These are phyloP conservation scores for Ceratobasidium theobromae DNA, from an alignment of 1,284 basidiomycete species.

Conservation along the genomic window DNA sequence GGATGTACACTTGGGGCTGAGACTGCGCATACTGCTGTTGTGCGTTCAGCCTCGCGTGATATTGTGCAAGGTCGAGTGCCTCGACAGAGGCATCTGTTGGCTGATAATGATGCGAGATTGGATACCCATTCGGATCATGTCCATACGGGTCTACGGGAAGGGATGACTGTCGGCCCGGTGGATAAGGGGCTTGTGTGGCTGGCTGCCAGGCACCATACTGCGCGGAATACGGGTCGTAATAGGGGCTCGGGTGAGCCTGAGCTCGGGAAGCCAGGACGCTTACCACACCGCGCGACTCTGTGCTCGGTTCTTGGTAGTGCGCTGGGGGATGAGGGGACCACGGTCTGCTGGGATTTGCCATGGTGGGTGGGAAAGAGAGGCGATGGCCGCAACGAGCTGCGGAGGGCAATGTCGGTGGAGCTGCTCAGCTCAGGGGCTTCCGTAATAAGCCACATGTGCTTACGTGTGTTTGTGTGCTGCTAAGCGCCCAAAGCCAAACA, in stretches of 20 bases:
- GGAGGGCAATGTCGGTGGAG: slow-evolving; percentile 27
- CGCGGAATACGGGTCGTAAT: slow-evolving; percentile 23
- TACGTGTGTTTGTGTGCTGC: background rate
- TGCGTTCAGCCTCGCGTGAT: slow-evolving; percentile 2
- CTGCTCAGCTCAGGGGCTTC: slow-evolving; percentile 27
- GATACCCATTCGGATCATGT: background rate
- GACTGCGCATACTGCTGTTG: slow-evolving; percentile 6
- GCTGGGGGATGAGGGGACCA: slow-evolving; percentile 27
- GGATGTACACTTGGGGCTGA: background rate
- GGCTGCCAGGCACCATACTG: slow-evolving; percentile 11
- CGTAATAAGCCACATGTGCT: background rate
- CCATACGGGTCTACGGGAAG: background rate
- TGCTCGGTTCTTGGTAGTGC: slow-evolving; percentile 23
- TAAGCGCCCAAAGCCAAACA: background rate
- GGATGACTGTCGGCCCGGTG: background rate
- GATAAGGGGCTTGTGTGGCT: background rate
- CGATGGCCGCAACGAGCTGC: slow-evolving; percentile 12
- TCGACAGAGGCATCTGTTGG: slow-evolving; percentile 26
- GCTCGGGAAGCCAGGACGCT: slow-evolving; percentile 6
- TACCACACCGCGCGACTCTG: slow-evolving; percentile 13
- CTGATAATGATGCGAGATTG: slow-evolving; percentile 8
- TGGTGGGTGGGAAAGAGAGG: too few relatives aligned
- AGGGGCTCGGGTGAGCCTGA: background rate
- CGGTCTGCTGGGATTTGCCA: slow-evolving; percentile 9
- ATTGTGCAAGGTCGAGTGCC: slow-evolving; percentile 14